These are phyloP conservation scores for Senna tora DNA, from an alignment of 306 rosid species.

Conservation along the genomic window DNA sequence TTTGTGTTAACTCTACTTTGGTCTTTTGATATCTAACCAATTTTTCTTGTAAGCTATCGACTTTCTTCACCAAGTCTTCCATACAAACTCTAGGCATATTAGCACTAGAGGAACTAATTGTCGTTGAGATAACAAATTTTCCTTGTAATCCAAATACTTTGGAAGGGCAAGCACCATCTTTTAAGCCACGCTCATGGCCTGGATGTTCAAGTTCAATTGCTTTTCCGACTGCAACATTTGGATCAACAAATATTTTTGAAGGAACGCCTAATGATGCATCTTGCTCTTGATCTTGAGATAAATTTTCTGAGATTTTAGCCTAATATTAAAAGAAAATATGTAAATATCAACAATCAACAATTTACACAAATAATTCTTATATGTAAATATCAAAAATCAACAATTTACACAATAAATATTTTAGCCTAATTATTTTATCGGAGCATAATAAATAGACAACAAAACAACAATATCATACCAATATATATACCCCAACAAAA, in stretches of 20 bases:
- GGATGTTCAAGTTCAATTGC: background rate
- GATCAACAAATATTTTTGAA: background rate
- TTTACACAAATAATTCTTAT: too few species aligned
- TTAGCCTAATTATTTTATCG: too few species aligned
- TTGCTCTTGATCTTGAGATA: conserved; percentile 2
- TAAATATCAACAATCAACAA: too few species aligned
- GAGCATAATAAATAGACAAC: too few species aligned
- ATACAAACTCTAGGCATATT: background rate
- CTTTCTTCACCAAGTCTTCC: background rate
- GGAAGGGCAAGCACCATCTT: background rate
- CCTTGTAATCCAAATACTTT: background rate
- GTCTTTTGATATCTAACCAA: background rate
- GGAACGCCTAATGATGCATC: background rate
- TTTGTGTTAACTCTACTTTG: background rate
- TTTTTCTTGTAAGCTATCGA: background rate
- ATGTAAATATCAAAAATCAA: too few species aligned
- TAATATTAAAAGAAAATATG: background rate
- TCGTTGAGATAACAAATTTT: background rate
- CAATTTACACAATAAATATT: too few species aligned
- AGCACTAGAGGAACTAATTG: background rate
- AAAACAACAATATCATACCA: too few species aligned
- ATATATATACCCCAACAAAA: too few species aligned
- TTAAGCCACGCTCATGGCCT: background rate
- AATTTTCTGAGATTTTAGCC: background rate
- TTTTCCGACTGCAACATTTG: background rate